Evolutionary conservation across 2,329 filamentous ascomycete species (phyloP), one percentile per base, ranked within the genome.

Genomic region (Colletotrichum sp.): DNA sequence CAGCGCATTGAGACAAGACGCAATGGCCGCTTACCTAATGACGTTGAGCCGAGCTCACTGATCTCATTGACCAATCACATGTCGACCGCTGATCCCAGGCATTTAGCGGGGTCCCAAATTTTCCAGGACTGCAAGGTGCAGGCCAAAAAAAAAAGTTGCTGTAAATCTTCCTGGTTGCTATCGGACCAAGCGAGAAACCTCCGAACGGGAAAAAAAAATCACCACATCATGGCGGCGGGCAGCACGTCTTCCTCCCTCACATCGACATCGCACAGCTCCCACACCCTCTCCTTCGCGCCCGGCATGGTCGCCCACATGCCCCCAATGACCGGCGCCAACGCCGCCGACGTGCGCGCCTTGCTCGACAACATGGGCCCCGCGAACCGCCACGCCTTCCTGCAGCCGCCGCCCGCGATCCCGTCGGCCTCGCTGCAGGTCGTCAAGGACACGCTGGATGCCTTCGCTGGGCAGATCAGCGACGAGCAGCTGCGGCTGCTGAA

Each of bases 381-480:
- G 74, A 91, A 92, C 76, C 93, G 95, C 15, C 93, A 96, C 82
- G 84, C 86, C 30, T 98, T 98, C 82, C 88, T 98, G n/a, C 93
- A 94, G 78, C 96, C 96, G 6, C 88, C 91, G 4, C 81, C 90
- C 9, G 86, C 91, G 27, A 88, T 98, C 36, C 92, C 95, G 62
- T 89, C 90, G 36, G 92, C 93, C 5, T 93, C 95, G 22, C 87
- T 97, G 27, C 90, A 92, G 73, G 91, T 95, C 68, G 93, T 95
- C n/a, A 98, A 98, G 85, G 88, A 91, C 55, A 95, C 93, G 6
- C 88, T 98, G 9, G 95, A 98, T 81, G 91, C 92, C 6, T 92
- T 98, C 78, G 96, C 96, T 3, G 89, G 90, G 2, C 92, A 92
- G 71, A 89, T 98, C 36, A 93, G 93, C 79, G 91, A 95, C 77